Base-by-base conservation (phyloP, 2,329 filamentous ascomycete genomes). In the Fusarium marasasianum region DNA sequence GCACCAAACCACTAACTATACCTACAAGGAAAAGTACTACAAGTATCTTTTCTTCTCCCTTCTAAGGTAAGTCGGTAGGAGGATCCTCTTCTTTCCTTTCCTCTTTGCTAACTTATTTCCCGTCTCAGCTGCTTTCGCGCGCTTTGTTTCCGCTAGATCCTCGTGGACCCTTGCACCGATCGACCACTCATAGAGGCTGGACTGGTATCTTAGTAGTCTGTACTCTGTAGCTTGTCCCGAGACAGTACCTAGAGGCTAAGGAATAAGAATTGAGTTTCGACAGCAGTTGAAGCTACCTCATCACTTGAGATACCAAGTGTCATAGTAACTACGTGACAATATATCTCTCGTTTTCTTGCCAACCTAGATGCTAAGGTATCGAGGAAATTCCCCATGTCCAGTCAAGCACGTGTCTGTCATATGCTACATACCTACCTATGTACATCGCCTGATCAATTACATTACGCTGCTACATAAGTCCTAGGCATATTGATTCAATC, bases 141-240 rank as follows among this genome's bases (percentile, higher is more conserved):
- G 53, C 65, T 62, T 70, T 73, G 66, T 71, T 71, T 61, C 56
- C 66, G 58, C 71, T 64, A 72, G 63, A 60, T 71, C 60, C 64
- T 66, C 60, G 15, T 48, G 35, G 54, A 59, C 56, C 73, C 73
- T 64, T 62, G 66, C n/a, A 73, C 51, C 31, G 67, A 57, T 70
- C 71, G 71, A 51, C 71, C 66, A 72, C 59, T 73, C 38, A 71
- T 26, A 62, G n/a, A 61, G 50, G 44, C n/a, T 41, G 55, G 18
- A 29, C 47, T 29, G 53, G 64, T 48, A 35, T 44, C 55, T 48
- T 41, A n/a, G 40, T 15, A 48, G 26, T 48, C 44, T 26, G 45
- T 62, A 69, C 33, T 35, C 33, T 15, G 33, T 35, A 35, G 45
- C 50, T 64, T 63, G 31, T 47, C 65, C 68, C 66, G 26, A 59